Conservation (phyloP, 2,329 filamentous ascomycete species). For the Fusarium oxysporum region DNA sequence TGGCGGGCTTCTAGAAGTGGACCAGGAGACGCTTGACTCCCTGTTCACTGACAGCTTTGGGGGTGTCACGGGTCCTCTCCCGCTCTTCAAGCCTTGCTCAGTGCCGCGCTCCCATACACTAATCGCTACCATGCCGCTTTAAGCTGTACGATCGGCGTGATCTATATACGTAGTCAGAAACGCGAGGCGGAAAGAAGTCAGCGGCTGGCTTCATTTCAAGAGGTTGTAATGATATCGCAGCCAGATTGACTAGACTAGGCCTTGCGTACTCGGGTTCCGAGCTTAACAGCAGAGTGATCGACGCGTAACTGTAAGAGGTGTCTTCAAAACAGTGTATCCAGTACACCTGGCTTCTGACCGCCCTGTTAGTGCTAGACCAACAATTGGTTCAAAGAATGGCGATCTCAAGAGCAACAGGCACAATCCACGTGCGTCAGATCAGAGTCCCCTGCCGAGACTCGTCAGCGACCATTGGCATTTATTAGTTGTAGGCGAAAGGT, state of each 20-base stretch:
- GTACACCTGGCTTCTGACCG: conserved; percentile 31
- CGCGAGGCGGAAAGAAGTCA: conserved; percentile 7
- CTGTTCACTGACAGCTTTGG: conserved; percentile 17
- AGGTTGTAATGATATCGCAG: neutral
- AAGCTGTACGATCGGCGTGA: conserved; percentile 8
- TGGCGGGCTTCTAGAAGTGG: conserved; percentile 41
- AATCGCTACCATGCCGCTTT: conserved; percentile 25
- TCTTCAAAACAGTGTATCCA: conserved; percentile 1
- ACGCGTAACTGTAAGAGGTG: neutral
- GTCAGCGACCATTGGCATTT: conserved; percentile 18
- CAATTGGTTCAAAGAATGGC: conserved; percentile 28
- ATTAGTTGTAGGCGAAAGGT: conserved; percentile 14
- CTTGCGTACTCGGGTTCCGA: neutral
- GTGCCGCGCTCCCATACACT: conserved; percentile 22
- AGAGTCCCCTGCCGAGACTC: conserved; percentile 37
- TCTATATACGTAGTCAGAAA: conserved; percentile 10
- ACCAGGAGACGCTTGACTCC: conserved; percentile 18
- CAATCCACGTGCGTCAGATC: conserved; percentile 37
- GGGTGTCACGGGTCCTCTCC: conserved; percentile 32
- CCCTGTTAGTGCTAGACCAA: conserved; percentile 16
- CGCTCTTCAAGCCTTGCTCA: conserved; percentile 13
- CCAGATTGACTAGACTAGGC: neutral
- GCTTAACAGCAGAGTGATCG: neutral
- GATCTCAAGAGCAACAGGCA: conserved; percentile 37
- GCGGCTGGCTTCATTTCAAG: conserved; percentile 10